phyloP scores from a whole-genome alignment of 371 early-diverging fungal genomes.

The Haplosporangium sp. region DNA sequence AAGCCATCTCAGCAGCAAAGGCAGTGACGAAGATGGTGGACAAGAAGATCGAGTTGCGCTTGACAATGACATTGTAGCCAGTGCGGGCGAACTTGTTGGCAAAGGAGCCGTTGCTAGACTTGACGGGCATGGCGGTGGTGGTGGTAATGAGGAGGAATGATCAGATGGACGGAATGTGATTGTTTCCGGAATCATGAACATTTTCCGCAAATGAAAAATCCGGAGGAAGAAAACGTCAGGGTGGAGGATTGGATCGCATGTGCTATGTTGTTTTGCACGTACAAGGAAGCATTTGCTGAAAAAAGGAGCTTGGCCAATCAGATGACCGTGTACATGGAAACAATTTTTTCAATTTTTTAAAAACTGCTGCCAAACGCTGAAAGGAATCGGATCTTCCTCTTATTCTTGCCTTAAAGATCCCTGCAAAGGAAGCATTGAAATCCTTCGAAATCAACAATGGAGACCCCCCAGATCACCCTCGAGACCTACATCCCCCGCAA shows the following conservation, averaged over 20 bases:
- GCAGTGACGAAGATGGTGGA: slow-evolving; percentile 81
- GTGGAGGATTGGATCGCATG: no score
- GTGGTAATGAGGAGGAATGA: not conserved
- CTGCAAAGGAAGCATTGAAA: slow-evolving; percentile 27
- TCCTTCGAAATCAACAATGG: slow-evolving; percentile 41
- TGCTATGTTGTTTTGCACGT: no score
- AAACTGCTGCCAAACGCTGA: not conserved
- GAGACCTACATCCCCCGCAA: slow-evolving; percentile 57
- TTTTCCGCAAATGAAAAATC: not conserved
- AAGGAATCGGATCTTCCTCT: slow-evolving; percentile 19
- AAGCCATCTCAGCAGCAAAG: slow-evolving; percentile 82
- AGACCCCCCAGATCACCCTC: slow-evolving; percentile 55
- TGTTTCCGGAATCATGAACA: not conserved
- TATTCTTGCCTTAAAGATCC: slow-evolving; percentile 47
- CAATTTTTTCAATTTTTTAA: no score
- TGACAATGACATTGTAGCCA: slow-evolving; percentile 76
- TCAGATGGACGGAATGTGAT: no score
- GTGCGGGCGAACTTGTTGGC: slow-evolving; percentile 58
- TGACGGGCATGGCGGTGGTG: slow-evolving; percentile 45
- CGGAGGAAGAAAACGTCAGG: no score
- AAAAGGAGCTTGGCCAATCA: not conserved
- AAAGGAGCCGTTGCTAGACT: slow-evolving; percentile 55
- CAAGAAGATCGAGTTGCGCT: slow-evolving; percentile 80
- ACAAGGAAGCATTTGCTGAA: no score
- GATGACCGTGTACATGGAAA: not conserved